A percentile compares a stretch with the other conserved stretches of the same genome.
Conservation (phyloP, 306 rosid species). For the Cercis canadensis region DNA sequence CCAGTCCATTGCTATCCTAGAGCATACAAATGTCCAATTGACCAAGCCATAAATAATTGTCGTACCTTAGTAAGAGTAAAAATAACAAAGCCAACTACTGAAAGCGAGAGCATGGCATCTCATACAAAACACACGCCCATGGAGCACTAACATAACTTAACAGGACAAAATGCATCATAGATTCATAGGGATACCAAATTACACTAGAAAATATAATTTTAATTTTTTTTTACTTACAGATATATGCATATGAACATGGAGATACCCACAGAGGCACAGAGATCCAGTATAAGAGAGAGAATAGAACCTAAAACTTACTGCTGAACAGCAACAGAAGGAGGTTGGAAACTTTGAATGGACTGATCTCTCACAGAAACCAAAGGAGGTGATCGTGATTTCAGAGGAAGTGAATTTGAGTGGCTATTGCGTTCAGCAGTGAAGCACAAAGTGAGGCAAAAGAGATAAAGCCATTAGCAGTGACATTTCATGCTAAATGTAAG, state of each 20-base stretch:
- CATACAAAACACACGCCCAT: constrained; percentile 21
- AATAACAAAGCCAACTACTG: constrained; percentile 18
- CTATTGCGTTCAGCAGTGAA: constrained; percentile 32
- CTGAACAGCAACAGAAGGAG: constrained; percentile 46
- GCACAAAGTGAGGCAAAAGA: constrained; percentile 23
- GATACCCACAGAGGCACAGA: constrained; percentile 7
- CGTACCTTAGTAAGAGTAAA: background rate
- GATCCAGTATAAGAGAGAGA: background rate
- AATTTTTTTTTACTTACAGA: background rate
- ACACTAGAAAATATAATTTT: background rate
- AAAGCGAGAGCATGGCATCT: constrained; percentile 19
- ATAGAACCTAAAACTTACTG: constrained; percentile 53
- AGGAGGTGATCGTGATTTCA: constrained; percentile 43
- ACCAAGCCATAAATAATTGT: background rate
- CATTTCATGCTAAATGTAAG: constrained; percentile 2
- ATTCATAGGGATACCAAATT: constrained; percentile 20
- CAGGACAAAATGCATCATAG: constrained; percentile 6
- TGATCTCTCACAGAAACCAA: constrained; percentile 40
- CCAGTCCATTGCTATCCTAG: background rate
- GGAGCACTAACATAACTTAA: constrained; percentile 29
- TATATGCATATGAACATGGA: background rate
- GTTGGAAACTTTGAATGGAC: constrained; percentile 40
- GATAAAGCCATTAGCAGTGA: constrained; percentile 21
- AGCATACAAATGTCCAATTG: constrained; percentile 12
- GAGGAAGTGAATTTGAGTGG: constrained; percentile 39